Conservation (phyloP, 257 asterid species). For the Ajuga chamaepitys region DNA sequence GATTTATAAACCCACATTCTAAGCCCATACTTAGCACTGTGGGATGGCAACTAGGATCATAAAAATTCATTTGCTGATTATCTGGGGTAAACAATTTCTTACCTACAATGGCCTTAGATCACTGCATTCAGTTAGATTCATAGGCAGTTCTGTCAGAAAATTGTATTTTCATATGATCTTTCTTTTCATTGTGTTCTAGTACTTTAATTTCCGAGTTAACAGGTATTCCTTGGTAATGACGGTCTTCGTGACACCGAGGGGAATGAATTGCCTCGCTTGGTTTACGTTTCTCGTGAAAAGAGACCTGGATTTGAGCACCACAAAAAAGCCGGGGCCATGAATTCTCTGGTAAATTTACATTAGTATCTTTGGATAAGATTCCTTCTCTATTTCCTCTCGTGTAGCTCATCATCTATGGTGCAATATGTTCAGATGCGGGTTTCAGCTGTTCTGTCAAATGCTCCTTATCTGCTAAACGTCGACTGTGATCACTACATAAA, state of each 20-base stretch:
- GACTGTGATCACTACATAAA: slow-evolving; percentile 91
- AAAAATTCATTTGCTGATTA: no score
- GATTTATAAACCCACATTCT: no score
- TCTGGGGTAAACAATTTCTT: no score
- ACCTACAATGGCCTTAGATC: no score
- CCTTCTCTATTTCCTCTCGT: not conserved
- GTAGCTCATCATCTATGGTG: not conserved
- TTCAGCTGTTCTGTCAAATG: slow-evolving; percentile 81
- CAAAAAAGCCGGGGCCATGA: slow-evolving; percentile 93
- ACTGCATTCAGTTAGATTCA: no score
- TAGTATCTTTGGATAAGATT: not conserved
- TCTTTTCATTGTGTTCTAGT: no score
- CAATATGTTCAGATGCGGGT: slow-evolving; percentile 56
- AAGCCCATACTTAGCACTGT: no score
- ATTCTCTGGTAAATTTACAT: slow-evolving; percentile 50
- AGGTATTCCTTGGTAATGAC: slow-evolving; percentile 77
- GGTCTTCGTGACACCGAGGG: slow-evolving; percentile 61
- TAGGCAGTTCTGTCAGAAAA: no score
- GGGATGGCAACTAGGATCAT: no score
- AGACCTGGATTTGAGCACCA: slow-evolving; percentile 86
- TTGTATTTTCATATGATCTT: no score
- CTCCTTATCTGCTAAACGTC: slow-evolving; percentile 73
- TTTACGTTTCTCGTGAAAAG: slow-evolving; percentile 86
- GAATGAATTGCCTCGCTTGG: slow-evolving; percentile 54
- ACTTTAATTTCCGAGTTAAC: slow-evolving; percentile 11